Base-by-base conservation (phyloP, 2,329 filamentous ascomycete species). In the Ceratocystis eucalypticola region DNA sequence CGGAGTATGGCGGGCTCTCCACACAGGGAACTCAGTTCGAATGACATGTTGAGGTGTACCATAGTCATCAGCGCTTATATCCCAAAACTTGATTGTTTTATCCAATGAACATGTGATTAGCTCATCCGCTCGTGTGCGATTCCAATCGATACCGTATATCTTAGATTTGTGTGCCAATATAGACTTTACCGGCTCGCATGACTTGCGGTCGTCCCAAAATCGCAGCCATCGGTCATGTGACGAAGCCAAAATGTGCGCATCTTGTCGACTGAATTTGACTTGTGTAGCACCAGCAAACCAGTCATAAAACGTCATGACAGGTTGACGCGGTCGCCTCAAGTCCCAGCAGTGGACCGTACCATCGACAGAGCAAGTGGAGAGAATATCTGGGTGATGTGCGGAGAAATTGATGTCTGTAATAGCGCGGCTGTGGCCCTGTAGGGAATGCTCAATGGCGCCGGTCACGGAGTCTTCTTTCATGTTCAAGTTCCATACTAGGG, bases 321-420 rank as follows among this genome's bases (percentile, higher is more conserved):
- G 89, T 70, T 87, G 84, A 53, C 82, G 81, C 0, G 91, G 87
- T 63, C 83, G 82, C 45, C 92, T 84, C 59, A 96, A 78, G 76
- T 96, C 92, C 91, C 93, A 96, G 72, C 87, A 91, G 74, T 96
- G 90, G 7, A 96, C 89, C 72, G 91, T 96, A 63, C 91, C 94
- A 75, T 96, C 92, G 37, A 96, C 89, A 2, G 91, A 89, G 74
- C 91, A 96, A 0, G 93, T 96, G 8, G 91, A 89, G 17, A 96
- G 82, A 55, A 92, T 80, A 73, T 96, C 92, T 0, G 91, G 90
- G 72, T 96, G 89, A 71, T 96, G 90, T 4, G 92, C 91, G 0
- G 91, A 96, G 75, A 96, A 96, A 74, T 96, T 96, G 75, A 96
- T 91, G 74, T 96, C 92, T 6, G 92, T 96, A 71, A 96, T 96